phyloP scores from a whole-genome alignment of 2,329 filamentous ascomycete species.

The Microdochium bolleyi region DNA sequence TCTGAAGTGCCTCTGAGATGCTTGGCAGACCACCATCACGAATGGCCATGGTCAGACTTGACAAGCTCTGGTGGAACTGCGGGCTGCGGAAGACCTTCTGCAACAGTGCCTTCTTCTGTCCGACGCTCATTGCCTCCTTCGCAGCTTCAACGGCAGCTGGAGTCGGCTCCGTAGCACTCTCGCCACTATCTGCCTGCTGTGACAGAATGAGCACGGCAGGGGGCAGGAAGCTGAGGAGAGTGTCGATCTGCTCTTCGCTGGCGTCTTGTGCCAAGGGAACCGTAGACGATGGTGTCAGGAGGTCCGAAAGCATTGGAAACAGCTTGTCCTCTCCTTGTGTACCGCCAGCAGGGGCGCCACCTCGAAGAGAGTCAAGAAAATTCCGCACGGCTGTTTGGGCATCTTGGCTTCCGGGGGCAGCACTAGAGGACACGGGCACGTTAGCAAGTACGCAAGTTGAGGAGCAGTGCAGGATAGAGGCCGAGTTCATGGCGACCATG shows the following conservation, averaged over 20 bases:
- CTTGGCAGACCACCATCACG: constrained; percentile 85
- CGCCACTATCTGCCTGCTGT: constrained; percentile 54
- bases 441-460: constrained; percentile 26
- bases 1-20: constrained; percentile 75
- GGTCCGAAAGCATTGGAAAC: constrained; percentile 79
- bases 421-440: constrained; percentile 37
- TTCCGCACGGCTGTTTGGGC: constrained; percentile 76
- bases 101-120: constrained; percentile 74
- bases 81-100: constrained; percentile 79
- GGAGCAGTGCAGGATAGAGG: not conserved
- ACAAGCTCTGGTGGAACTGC: constrained; percentile 81
- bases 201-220: constrained; percentile 70
- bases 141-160: constrained; percentile 63
- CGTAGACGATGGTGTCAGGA: constrained; percentile 71
- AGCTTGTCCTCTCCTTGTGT: constrained; percentile 46
- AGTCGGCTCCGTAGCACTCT: constrained; percentile 56
- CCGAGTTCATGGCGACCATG: not conserved
- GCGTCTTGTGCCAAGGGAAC: constrained; percentile 64
- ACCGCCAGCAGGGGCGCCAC: constrained; percentile 34
- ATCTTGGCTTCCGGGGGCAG: constrained; percentile 44
- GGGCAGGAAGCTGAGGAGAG: constrained; percentile 71
- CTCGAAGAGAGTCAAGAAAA: constrained; percentile 76
- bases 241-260: constrained; percentile 60
- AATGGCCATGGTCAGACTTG: constrained; percentile 78
- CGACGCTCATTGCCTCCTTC: constrained; percentile 61